Conservation (phyloP, 768 basidiomycete genomes). For the Lanmaoa pseudosensibilis region DNA sequence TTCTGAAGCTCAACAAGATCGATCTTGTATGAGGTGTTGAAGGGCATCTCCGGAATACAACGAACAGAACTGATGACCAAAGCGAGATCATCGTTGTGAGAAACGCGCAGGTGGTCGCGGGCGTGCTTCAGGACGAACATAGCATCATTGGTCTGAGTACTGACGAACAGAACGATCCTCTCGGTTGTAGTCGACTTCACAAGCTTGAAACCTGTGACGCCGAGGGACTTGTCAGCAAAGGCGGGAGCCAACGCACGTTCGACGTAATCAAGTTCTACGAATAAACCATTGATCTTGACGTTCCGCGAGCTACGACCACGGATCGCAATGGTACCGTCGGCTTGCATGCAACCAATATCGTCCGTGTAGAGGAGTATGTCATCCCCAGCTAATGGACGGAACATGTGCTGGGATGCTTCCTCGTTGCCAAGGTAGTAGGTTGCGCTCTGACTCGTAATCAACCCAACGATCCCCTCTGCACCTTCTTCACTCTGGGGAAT, state of each 20-base stretch:
- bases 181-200: conserved; percentile 11
- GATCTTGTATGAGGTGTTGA: conserved; percentile 18
- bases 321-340: conserved; percentile 12
- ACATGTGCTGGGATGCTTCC: conserved; percentile 15
- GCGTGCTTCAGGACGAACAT: conserved; percentile 12
- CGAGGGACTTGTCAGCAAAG: conserved; percentile 6
- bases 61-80: conserved; percentile 10
- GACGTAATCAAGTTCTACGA: conserved; percentile 18
- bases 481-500: conserved; percentile 5
- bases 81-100: conserved; percentile 8
- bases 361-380: conserved; percentile 15
- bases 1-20: conserved; percentile 13
- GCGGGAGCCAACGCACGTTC: conserved; percentile 18
- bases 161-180: conserved; percentile 4
- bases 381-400: conserved; percentile 16
- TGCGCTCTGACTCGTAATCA: conserved; percentile 13
- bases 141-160: conserved; percentile 9
- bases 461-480: conserved; percentile 7
- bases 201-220: conserved; percentile 11
- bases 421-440: conserved; percentile 14
- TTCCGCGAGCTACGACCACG: conserved; percentile 16
- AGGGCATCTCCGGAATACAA: conserved; percentile 15
- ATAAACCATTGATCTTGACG: conserved; percentile 17
- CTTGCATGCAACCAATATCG: conserved; percentile 19
- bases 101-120: conserved; percentile 10